Evolutionary conservation across 768 basidiomycete genomes (phyloP), one percentile per base, ranked within the genome.

Genomic region (Tephrocybe sp.): DNA sequence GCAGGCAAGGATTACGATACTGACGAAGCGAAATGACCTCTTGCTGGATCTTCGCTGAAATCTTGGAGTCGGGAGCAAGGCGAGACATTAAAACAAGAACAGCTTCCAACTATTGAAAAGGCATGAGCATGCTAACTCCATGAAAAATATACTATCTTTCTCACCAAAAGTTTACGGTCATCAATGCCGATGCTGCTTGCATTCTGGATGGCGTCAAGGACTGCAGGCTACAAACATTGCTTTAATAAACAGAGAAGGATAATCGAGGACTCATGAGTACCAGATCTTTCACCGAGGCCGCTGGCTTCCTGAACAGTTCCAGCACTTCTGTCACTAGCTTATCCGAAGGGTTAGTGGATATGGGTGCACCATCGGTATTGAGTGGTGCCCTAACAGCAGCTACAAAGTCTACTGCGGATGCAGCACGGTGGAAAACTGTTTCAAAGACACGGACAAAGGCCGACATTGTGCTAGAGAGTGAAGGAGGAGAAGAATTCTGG

Each of bases 131-230:
- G 22, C 35, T 33, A 20, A n/a, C n/a, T n/a, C n/a, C n/a, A n/a
- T n/a, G 19, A 13, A 33, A 16, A 17, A 23, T 2, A 26, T 48
- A 16, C 32, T 16, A 43, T 31, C 46, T 7, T 22, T 70, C 77
- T 64, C 62, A 76, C 86, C 63, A 88, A 63, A 55, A 87, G 65
- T 23, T 78, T 64, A 52, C 87, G 78, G 61, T 89, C 87, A 58
- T 89, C 72, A 35, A 80, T 59, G 2, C 78, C 75, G 11, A 62
- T 54, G 1, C 60, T 67, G 66, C 14, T 66, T 56, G 39, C 20
- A 56, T 82, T 67, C 52, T 64, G 63, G 9, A 81, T 31, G 11
- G 77, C 78, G 62, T 87, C 77, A 31, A 65, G 49, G 45, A 75
- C 71, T 12, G 78, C 79, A 23, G 72, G 71, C 83, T 84, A 30